Evolutionary conservation across 768 basidiomycete genomes (phyloP), one percentile per base, ranked within the genome.

Genomic region (Boletus subcaerulescens): DNA sequence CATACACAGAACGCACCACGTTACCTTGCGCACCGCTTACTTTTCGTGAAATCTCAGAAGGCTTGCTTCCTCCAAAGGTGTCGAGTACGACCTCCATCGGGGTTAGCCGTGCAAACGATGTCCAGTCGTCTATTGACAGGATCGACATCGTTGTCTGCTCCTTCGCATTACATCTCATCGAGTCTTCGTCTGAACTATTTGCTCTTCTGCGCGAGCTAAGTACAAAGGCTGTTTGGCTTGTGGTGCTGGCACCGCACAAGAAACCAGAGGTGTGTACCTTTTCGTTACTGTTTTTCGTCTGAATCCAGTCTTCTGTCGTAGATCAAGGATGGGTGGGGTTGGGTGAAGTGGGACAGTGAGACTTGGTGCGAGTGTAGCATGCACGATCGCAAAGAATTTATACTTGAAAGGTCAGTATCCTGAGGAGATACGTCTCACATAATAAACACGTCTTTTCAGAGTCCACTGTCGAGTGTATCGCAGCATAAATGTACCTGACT

Each of bases 221-320:
- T 56, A 79, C 75, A 42, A 83, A 82, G 62, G 76, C 77, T 3
- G 70, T 70, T 32, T 90, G 87, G 86, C 74, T 91, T 10, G 77
- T 87, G 33, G 76, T 90, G 6, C 71, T 88, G 33, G 85, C 85
- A 3, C 87, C 87, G 20, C 87, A 89, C 68, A 91, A 90, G 70
- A 87, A 82, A 59, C 88, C 88, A 18, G 86, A 87, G 70, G 87
- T 86, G 58, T 39, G 64, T 53, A 8, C 17, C 15, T n/a, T 11
- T 35, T 53, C n/a, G 48, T 35, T 38, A 13, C 17, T 33, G 3
- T 39, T 33, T 36, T 15, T 9, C 15, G 10, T n/a, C 11, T 11
- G 11, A 39, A 32, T 18, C 49, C 46, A 50, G 26, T 13, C 31
- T 17, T 9, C 32, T 48, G 39, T 44, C 39, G 10, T 39, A 86